Base-by-base conservation (phyloP, 148 eudicot species). In the Cornus florida region DNA sequence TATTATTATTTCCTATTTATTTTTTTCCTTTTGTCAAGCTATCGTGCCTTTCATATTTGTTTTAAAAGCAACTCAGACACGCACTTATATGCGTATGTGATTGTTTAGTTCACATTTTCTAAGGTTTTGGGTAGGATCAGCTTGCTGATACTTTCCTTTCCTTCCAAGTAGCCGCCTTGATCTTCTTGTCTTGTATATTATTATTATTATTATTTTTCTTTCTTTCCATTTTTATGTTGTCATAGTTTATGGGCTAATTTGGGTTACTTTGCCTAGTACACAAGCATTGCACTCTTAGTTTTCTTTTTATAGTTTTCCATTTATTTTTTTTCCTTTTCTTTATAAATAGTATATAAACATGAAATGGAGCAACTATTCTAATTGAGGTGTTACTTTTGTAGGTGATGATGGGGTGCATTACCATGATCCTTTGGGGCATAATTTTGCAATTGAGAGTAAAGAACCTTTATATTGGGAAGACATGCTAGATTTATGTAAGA, bases 381-480 rank as follows among this genome's bases (percentile, higher is more conserved):
- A 53, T 43, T 53, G 59, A 11, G 59, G 59, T 53, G 0, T 62
- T 62, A 13, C 73, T 66, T 50, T 71, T 84, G 57, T 77, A 85
- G 91, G 86, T 78, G 84, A 74, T 66, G 79, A 67, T 73, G 74
- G 78, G 70, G 59, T 70, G 79, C 77, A 75, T 31, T 75, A 16
- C 24, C 79, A 71, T 22, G 77, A 72, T 59, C 72, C 79, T 5
- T 48, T 76, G 43, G 81, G 73, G 72, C 75, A 22, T 75, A 81
- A 23, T 24, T 81, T 67, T 22, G 75, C 62, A 43, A 76, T 71
- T 41, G 75, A 38, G n/a, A 73, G 17, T 71, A 70, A 76, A 62
- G 83, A 80, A 77, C 50, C 81, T 43, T 77, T 76, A 70, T 43
- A 74, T 60, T 87, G 91, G 91, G 65, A 71, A 53, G 84, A 82